Base-by-base conservation (phyloP, 2,329 filamentous ascomycete species). In the Emericellopsis cladophorae region DNA sequence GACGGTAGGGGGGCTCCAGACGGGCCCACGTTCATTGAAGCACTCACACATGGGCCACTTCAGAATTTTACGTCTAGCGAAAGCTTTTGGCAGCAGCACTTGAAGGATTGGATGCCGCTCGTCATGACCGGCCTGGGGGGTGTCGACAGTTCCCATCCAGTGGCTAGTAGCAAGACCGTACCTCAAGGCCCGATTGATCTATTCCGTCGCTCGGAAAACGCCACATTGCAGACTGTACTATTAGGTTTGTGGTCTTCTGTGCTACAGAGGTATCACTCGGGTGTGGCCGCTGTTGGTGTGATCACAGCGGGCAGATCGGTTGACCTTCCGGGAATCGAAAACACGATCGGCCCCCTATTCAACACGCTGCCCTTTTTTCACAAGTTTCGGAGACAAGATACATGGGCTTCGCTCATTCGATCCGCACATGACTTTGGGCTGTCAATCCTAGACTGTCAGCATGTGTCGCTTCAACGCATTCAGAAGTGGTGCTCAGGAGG, bases 351-450 rank as follows among this genome's bases (percentile, higher is more conserved):
- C 0, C 89, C 90, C 0, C 62, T 95, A 16, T 94, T 95, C 69
- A 95, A 95, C 54, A 95, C 88, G 0, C 65, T 95, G 2, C 87
- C 89, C 0, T 87, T 83, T 54, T 69, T 74, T 41, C 59, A 78
- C 29, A 53, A 62, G 6, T 48, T 72, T 12, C 45, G 59, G 7
- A 46, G 56, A 1, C 52, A 58, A 1, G 62, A 70, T 5, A 76
- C 68, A 0, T 87, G 82, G 76, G 54, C 61, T 1, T 67, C 73
- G 0, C 57, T 87, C 1, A 65, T 87, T 18, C 65, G 61, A 14
- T 61, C 65, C 39, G 85, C 83, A 45, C 86, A 95, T 50, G 61
- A 75, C 0, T 87, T 82, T 54, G 86, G 85, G 53, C 71, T 77
- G 1, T 64, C 72, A 0, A 70, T 75, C 10, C 65, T 92, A 16